A percentile compares a stretch with the other conserved stretches of the same genome.
phyloP scores from a whole-genome alignment of 2,329 filamentous ascomycete species.

The Exophiala lecanii-corni region DNA sequence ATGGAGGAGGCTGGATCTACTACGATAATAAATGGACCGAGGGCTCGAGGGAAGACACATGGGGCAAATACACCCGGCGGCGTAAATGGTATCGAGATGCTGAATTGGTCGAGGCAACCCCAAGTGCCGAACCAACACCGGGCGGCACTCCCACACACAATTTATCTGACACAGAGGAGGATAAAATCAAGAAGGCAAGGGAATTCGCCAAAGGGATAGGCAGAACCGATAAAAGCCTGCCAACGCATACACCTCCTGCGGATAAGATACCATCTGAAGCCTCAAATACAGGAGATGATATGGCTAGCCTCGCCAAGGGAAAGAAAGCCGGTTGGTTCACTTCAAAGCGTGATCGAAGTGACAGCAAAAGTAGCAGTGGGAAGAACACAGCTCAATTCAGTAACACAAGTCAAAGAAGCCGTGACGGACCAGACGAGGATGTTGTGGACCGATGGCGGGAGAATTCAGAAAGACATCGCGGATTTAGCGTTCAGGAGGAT shows the following conservation, averaged over 20 bases:
- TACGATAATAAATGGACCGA: conserved; percentile 99
- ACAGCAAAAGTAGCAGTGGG: conserved; percentile 21
- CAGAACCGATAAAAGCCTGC: conserved; percentile 7
- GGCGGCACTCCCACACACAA: conserved; percentile 34
- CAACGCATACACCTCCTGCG: conserved; percentile 1
- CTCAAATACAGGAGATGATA: conserved; percentile 14
- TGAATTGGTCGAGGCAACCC: conserved; percentile 74
- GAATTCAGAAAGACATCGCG: conserved; percentile 5
- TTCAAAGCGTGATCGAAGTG: conserved; percentile 20
- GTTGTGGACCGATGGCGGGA: conserved; percentile 23
- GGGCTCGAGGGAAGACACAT: conserved; percentile 82
- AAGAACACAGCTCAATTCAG: conserved; percentile 23
- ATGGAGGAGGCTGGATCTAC: conserved; percentile 85
- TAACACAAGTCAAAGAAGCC: conserved; percentile 18
- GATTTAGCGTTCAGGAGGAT: conserved; percentile 22
- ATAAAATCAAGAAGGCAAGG: conserved; percentile 19
- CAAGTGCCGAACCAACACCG: conserved; percentile 42
- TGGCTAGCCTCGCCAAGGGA: conserved; percentile 9
- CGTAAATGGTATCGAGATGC: conserved; percentile 96
- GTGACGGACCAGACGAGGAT: conserved; percentile 25
- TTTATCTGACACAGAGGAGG: conserved; percentile 19
- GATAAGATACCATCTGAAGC: conserved; percentile 2
- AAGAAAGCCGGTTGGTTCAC: conserved; percentile 18
- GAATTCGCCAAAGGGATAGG: conserved; percentile 18
- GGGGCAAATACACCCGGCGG: conserved; percentile 88